Evolutionary conservation across 75 land plant species (phyloP).

Genomic region (Picea sitchensis): DNA sequence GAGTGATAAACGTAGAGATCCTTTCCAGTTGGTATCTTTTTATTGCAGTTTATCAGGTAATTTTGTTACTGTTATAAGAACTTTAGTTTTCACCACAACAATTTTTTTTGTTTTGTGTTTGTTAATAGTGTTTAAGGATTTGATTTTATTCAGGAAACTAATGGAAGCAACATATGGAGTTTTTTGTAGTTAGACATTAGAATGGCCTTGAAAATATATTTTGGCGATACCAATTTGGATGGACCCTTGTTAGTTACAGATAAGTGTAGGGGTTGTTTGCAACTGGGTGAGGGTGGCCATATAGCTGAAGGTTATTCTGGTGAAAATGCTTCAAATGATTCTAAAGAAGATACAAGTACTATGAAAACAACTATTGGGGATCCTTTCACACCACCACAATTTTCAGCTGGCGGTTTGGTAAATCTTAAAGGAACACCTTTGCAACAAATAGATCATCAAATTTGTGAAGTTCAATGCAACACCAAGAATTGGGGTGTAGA

Average conservation of each 20-base stretch:
- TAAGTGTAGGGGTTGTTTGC: constrained; percentile 78
- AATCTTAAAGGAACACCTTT: constrained; percentile 29
- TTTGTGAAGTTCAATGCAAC: constrained; percentile 11
- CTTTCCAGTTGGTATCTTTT: background rate
- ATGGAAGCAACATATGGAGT: constrained; percentile 6
- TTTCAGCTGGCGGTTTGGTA: constrained; percentile 27
- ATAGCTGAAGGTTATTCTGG: constrained; percentile 42
- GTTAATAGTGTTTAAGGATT: background rate
- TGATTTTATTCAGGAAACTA: background rate
- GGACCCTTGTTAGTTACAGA: constrained; percentile 78
- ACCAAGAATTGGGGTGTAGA: constrained; percentile 27
- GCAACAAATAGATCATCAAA: constrained; percentile 9
- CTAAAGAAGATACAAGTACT: constrained; percentile 63
- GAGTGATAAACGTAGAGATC: background rate
- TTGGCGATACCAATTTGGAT: constrained; percentile 51
- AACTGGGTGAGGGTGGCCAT: constrained; percentile 31
- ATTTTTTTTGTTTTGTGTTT: background rate
- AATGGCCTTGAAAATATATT: constrained; percentile 72
- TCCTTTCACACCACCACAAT: constrained; percentile 69
- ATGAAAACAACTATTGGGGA: constrained; percentile 48
- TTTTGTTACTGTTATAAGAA: background rate
- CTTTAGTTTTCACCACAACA: background rate
- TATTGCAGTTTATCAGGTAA: background rate
- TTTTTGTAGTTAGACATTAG: constrained; percentile 79
- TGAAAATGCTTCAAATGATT: constrained; percentile 47